Base-by-base conservation (phyloP, 2,329 filamentous ascomycete genomes). In the Neonectria neomacrospora region DNA sequence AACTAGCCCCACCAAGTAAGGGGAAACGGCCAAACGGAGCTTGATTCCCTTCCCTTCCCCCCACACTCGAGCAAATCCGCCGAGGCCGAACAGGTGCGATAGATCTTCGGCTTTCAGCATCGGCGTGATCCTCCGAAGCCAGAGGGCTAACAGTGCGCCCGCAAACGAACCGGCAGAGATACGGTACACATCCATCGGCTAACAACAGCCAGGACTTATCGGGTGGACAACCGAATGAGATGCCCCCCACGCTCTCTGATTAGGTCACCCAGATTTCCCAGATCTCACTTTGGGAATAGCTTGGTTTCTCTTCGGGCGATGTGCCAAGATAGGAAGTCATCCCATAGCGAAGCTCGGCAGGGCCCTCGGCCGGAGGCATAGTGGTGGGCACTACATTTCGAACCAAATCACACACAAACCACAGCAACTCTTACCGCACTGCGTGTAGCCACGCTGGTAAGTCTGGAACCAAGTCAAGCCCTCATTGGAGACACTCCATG, bases 221-320 rank as follows among this genome's bases (percentile, higher is more conserved):
- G 69, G 70, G 58, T 69, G 63, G 60, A 61, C 58, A 63, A 59
- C 63, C 62, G 63, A 70, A 64, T 23, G 56, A 68, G 58, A 55
- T 52, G 52, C 44, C 69, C 70, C 68, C 70, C 70, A 70, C 69
- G 60, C 62, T 62, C 48, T 37, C 34, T 59, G 32, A 63, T 68
- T 67, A 69, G 64, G 62, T 67, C 61, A 56, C 53, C 48, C 56
- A 44, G 60, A 64, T 58, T 64, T 67, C 45, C 47, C 23, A 65
- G 37, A 58, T 57, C 63, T 52, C 51, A 58, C 56, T 64, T 57
- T 52, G 30, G 57, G 44, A 48, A 56, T 56, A 66, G 60, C 9
- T 32, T 54, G 48, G 47, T 55, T 47, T 45, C 58, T 23, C 54
- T 57, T 71, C 70, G 70, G 70, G 56, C 61, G 48, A 59, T 50